A percentile compares a stretch with the other conserved stretches of the same genome.
These are phyloP conservation scores for Clathrospora elynae DNA, from an alignment of 2,329 filamentous ascomycete species.

Conservation along the genomic window DNA sequence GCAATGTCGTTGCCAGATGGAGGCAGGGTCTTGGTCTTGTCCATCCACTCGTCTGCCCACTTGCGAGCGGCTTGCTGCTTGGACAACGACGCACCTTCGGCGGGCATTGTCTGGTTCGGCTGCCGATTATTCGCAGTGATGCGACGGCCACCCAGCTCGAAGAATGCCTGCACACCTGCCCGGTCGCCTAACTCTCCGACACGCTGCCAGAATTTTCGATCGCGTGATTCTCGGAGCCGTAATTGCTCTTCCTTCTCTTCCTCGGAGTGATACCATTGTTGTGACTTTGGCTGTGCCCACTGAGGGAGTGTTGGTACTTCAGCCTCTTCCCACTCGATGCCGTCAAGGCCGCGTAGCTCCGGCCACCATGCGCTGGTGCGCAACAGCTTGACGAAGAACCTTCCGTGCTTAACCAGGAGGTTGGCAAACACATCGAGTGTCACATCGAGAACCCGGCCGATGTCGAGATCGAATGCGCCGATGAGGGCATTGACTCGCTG, in stretches of 20 bases:
- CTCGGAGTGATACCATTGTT: conserved; percentile 66
- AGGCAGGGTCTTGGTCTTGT: conserved; percentile 77
- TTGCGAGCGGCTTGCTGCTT: conserved; percentile 52
- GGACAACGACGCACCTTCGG: conserved; percentile 22
- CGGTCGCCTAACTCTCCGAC: conserved; percentile 64
- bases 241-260: conserved; percentile 68
- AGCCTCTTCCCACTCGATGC: conserved; percentile 55
- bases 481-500: conserved; percentile 93
- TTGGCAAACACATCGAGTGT: conserved; percentile 94
- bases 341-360: conserved; percentile 61
- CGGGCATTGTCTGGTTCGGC: conserved; percentile 38
- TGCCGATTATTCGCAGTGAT: conserved; percentile 53
- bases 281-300: conserved; percentile 79
- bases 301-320: conserved; percentile 72
- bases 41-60: conserved; percentile 69
- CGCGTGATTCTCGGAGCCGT: conserved; percentile 66
- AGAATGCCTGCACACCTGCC: conserved; percentile 80
- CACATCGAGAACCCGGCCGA: conserved; percentile 91
- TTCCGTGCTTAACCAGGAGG: conserved; percentile 87
- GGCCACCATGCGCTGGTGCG: conserved; percentile 98
- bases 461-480: conserved; percentile 95
- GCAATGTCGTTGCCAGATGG: conserved; percentile 87
- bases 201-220: conserved; percentile 78
- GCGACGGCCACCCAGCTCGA: conserved; percentile 78
- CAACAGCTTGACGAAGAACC: conserved; percentile 93